Evolutionary conservation across 2,329 filamentous ascomycete species (phyloP), one percentile per base, ranked within the genome.

Genomic region (Diaporthe vexans): DNA sequence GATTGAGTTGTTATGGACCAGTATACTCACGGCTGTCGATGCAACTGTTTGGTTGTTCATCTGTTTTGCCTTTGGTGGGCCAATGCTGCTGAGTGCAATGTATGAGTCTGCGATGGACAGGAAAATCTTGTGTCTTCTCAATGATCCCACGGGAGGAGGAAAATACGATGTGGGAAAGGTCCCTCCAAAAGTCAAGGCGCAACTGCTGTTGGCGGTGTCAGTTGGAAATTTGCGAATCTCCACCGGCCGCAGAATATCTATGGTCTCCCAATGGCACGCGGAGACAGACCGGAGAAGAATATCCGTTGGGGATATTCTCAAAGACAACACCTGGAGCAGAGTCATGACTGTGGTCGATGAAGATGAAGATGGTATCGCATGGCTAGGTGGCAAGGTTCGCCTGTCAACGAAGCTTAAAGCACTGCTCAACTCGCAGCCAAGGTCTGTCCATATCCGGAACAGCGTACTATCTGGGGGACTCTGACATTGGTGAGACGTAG

Each of bases 191-290:
- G 29, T 81, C 57, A 77, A 74, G 15, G 81, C 80, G 6, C 79
- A 80, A 58, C 65, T 82, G 15, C 56, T 82, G 37, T 73, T 81
- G 0, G 77, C 79, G 3, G 78, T 82, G 3, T 80, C 81, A 0
- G 78, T 79, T 11, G 81, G 81, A 0, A 82, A 82, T 65, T 75
- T 82, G 33, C 79, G 79, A 1, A 81, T 82, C 74, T 78, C 80
- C 29, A 80, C 77, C 4, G 48, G 40, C 37, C 63, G 72, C n/a
- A 73, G 65, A 13, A 40, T 58, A 19, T 61, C 63, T 11, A 63
- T 52, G 2, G 6, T 56, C 35, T 52, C 26, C 15, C 58, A 56
- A 15, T 33, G 51, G 21, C 21, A 52, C 29, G 48, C 65, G 13
- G n/a, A 73, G 43, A 59, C 46, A 26, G 35, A 24, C 19, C 43